Conservation (phyloP, 176 grass and related monocot genomes). For the Triticum dicoccoides region DNA sequence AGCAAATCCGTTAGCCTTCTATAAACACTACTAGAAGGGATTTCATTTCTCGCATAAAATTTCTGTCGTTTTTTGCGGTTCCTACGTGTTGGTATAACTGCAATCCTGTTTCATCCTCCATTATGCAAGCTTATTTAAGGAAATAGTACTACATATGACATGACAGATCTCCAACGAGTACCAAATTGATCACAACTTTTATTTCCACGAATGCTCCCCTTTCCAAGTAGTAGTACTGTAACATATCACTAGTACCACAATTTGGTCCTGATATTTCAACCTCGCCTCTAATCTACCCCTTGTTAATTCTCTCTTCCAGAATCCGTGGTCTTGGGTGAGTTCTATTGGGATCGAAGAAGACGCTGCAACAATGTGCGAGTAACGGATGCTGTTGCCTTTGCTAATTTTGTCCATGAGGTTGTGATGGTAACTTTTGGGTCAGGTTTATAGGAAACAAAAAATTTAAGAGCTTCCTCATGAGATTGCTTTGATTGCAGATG, state of each 20-base stretch:
- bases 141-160: not conserved
- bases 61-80: not conserved
- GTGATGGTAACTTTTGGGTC: slow-evolving; percentile 20
- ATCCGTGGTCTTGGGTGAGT: not conserved
- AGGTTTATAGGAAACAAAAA: slow-evolving; percentile 23
- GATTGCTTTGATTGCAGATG: slow-evolving; percentile 11
- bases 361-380: slow-evolving; percentile 5
- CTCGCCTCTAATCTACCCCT: not conserved
- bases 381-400: not conserved
- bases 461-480: slow-evolving; percentile 16
- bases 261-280: not conserved
- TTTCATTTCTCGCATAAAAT: not conserved
- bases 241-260: not conserved
- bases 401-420: slow-evolving; percentile 41
- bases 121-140: not conserved
- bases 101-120: slow-evolving; percentile 7
- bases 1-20: not conserved
- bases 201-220: not conserved
- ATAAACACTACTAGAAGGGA: not conserved
- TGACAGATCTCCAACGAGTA: slow-evolving; percentile 5
- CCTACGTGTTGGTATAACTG: not conserved
- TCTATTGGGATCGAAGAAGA: slow-evolving; percentile 1
- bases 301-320: not conserved
- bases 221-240: not conserved
- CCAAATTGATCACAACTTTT: not conserved